phyloP scores from a whole-genome alignment of 306 rosid species.

The Neltuma alba region DNA sequence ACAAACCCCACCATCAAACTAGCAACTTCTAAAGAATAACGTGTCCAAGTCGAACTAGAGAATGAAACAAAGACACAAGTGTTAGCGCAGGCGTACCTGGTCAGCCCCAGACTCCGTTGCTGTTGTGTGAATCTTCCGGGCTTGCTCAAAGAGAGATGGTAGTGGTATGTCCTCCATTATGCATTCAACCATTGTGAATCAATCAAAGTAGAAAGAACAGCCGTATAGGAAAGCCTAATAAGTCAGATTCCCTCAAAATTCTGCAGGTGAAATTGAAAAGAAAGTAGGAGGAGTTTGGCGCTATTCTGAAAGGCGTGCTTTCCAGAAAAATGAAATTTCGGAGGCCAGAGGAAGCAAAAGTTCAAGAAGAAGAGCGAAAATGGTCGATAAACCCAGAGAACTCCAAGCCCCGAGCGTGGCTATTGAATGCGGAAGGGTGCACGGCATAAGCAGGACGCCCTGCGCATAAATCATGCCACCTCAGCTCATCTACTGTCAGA shows the following conservation, averaged over 20 bases:
- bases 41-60: no score
- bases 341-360: neutral
- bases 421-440: slow-evolving; percentile 4
- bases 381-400: neutral
- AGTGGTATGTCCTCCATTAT: slow-evolving; percentile 70
- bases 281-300: neutral
- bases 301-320: slow-evolving; percentile 5
- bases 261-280: neutral
- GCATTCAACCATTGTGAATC: slow-evolving; percentile 39
- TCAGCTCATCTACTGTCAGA: no score
- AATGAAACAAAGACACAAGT: neutral
- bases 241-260: neutral
- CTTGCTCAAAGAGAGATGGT: slow-evolving; percentile 76
- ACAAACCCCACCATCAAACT: neutral
- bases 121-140: slow-evolving; percentile 67
- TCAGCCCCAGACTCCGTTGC: slow-evolving; percentile 69
- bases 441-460: neutral
- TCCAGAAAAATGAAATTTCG: neutral
- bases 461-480: neutral
- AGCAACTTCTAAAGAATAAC: neutral
- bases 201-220: neutral
- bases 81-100: slow-evolving; percentile 49
- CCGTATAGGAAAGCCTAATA: neutral
- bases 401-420: neutral
- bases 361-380: neutral